A percentile compares a stretch with the other conserved stretches of the same genome.
phyloP scores from a whole-genome alignment of 2,329 filamentous ascomycete genomes.

The Colletotrichum sp. region DNA sequence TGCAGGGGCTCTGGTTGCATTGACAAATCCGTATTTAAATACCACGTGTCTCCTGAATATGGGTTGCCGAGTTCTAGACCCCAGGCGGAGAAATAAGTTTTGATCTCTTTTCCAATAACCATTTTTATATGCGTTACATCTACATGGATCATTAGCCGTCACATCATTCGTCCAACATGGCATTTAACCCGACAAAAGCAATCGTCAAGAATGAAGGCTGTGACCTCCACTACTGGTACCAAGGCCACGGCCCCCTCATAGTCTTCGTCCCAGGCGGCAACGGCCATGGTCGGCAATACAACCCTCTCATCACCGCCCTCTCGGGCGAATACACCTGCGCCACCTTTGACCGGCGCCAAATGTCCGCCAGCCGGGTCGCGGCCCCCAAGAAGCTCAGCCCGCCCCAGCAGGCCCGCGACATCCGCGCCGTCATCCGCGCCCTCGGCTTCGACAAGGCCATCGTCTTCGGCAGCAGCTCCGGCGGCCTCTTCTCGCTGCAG shows the following conservation, averaged over 20 bases:
- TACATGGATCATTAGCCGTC: background rate
- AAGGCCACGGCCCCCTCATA: constrained; percentile 32
- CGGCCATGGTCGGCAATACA: constrained; percentile 35
- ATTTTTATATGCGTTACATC: background rate
- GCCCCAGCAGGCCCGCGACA: constrained; percentile 34
- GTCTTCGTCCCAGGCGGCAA: constrained; percentile 37
- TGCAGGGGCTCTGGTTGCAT: background rate
- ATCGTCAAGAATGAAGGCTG: constrained; percentile 33
- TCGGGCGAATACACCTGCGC: constrained; percentile 29
- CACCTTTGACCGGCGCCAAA: constrained; percentile 38
- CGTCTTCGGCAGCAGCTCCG: constrained; percentile 33
- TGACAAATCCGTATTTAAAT: background rate
- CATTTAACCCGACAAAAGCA: constrained; percentile 22
- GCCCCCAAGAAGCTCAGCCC: constrained; percentile 27
- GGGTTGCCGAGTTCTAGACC: background rate
- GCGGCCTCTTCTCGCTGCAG: constrained; percentile 32
- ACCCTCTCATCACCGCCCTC: constrained; percentile 30
- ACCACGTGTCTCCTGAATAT: background rate
- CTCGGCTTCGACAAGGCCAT: constrained; percentile 29
- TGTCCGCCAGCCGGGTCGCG: constrained; percentile 31
- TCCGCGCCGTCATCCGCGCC: constrained; percentile 30
- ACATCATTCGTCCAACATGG: constrained; percentile 8
- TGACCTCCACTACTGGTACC: constrained; percentile 34
- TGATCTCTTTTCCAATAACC: background rate
- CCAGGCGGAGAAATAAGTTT: background rate